Evolutionary conservation across 2,329 filamentous ascomycete species (phyloP), one percentile per base, ranked within the genome.

Genomic region (Fonsecaea pugnacius): DNA sequence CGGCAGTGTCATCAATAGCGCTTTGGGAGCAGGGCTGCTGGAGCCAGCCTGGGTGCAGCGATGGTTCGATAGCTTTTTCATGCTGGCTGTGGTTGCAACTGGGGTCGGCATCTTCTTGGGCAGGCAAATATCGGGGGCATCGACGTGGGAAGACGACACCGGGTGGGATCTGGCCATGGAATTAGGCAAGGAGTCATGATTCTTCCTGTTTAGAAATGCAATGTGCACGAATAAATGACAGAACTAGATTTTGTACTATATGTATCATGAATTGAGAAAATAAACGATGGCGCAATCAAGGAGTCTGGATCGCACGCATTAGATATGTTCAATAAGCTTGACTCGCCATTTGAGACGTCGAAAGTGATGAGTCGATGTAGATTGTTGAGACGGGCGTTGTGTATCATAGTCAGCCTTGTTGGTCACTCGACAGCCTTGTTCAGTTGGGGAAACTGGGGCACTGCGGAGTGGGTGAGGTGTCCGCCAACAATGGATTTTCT

Each of bases 11-110:
- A 90, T 96, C 3, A 88, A 87, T 2, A 90, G 92, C 69, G 91
- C 91, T 1, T 78, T 96, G 33, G 88, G 91, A 7, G 66, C 67
- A 50, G 90, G 90, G 21, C 90, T 91, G 16, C 80, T 96, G 8
- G 89, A 91, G 71, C 86, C 86, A 6, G 81, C 82, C 0, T 91
- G 91, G 71, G 89, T 91, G 4, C 88, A 96, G 72, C 83, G 85
- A 33, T 96, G 92, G 92, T 96, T 96, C 70, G 92, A 96, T 75
- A 88, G 87, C 7, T 94, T 91, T 88, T 96, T 96, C 75, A 76
- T 96, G 62, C 74, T 87, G 2, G 89, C 89, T 4, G 89, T 88
- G 67, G 78, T 82, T 0, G 73, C 84, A 12, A 95, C 91, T 1
- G 87, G 83, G 1, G 73, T 85, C n/a, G 91, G 90, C 0, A 87